These are phyloP conservation scores for Larix kaempferi DNA, from an alignment of 75 land plant species.

Conservation along the genomic window DNA sequence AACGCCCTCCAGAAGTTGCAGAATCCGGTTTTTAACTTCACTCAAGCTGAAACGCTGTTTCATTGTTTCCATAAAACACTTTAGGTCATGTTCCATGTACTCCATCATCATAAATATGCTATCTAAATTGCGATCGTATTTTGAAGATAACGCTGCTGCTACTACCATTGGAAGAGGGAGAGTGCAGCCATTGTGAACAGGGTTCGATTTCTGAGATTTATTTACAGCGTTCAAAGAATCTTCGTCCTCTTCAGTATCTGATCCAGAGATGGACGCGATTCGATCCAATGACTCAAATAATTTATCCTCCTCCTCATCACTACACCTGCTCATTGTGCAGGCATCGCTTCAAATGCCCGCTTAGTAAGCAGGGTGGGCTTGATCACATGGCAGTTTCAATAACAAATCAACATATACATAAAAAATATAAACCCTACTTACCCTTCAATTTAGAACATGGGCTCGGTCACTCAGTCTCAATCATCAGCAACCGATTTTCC, in stretches of 20 bases:
- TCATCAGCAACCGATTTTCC: neutral
- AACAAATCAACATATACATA: neutral
- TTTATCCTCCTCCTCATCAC: conserved; percentile 39
- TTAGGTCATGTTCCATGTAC: too few relatives aligned
- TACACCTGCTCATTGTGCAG: conserved; percentile 2
- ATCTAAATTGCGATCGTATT: too few relatives aligned
- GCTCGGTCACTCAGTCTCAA: neutral
- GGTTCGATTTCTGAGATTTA: neutral
- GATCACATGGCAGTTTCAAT: neutral
- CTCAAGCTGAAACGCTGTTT: too few relatives aligned
- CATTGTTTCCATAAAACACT: too few relatives aligned
- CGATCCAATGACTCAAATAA: conserved; percentile 74
- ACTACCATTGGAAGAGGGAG: conserved; percentile 5
- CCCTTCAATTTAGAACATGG: too few relatives aligned
- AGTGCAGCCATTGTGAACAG: neutral
- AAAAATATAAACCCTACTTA: neutral
- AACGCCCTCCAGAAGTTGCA: too few relatives aligned
- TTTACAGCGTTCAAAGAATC: neutral
- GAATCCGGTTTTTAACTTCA: too few relatives aligned
- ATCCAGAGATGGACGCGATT: conserved; percentile 37
- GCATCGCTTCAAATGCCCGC: neutral
- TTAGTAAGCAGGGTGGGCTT: neutral
- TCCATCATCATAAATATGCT: too few relatives aligned
- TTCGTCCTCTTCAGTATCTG: neutral
- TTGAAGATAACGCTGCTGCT: conserved; percentile 22